phyloP scores from a whole-genome alignment of 2,329 filamentous ascomycete species.

The Cytospora piceae region DNA sequence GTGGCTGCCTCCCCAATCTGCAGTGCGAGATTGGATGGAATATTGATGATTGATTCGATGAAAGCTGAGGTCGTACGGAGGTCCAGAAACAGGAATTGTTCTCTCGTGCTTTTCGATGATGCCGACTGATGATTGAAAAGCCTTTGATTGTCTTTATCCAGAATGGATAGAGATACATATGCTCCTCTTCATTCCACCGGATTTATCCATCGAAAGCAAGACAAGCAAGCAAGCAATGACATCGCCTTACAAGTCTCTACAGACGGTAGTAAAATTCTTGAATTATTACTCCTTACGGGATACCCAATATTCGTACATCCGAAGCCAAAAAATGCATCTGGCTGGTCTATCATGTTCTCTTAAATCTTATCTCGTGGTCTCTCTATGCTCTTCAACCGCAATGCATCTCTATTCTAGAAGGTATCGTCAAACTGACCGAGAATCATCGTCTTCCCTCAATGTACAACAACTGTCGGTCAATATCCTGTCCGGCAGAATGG shows the following conservation, averaged over 20 bases:
- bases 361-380: neutral
- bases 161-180: no score
- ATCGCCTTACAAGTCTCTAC: neutral
- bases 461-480: neutral
- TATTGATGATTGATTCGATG: neutral
- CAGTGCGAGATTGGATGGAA: slow-evolving; percentile 9
- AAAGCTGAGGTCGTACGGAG: slow-evolving; percentile 10
- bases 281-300: no score
- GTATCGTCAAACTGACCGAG: neutral
- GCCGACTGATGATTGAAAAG: neutral
- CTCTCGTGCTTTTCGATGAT: slow-evolving; percentile 13
- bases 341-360: neutral
- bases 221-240: neutral
- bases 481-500: neutral
- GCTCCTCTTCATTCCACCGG: no score
- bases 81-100: slow-evolving; percentile 8
- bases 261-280: neutral
- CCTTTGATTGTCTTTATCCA: neutral
- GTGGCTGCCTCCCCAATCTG: slow-evolving; percentile 22
- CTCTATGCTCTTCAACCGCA: neutral
- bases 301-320: no score
- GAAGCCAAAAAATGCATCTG: neutral
- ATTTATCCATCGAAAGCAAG: no score
- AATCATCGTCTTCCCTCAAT: neutral
- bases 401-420: neutral